Evolutionary conservation across 176 grass and related monocot genomes (phyloP).

Genomic region (Carex kokanica): DNA sequence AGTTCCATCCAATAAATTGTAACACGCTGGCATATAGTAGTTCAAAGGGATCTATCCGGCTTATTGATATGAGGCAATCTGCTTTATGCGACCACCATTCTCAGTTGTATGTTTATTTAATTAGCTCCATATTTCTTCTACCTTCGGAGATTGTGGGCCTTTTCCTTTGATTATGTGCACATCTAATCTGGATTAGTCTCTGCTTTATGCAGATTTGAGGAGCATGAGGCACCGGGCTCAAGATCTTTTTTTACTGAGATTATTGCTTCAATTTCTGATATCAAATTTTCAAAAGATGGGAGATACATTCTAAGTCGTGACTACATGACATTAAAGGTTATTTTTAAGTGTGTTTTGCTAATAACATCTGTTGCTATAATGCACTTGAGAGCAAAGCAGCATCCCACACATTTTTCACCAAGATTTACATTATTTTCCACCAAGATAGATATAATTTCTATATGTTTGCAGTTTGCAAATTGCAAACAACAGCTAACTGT

Average conservation of each 20-base stretch:
- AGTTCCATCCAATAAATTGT: slow-evolving; percentile 81
- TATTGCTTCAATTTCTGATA: slow-evolving; percentile 96
- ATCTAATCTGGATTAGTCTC: slow-evolving; percentile 32
- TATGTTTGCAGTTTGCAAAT: neutral
- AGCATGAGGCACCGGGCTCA: slow-evolving; percentile 68
- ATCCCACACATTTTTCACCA: slow-evolving; percentile 7
- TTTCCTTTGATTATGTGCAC: slow-evolving; percentile 4
- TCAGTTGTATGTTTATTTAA: slow-evolving; percentile 58
- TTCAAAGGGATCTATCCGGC: slow-evolving; percentile 86
- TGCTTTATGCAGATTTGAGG: slow-evolving; percentile 64
- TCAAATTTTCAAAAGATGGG: slow-evolving; percentile 88
- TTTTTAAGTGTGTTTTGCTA: slow-evolving; percentile 14
- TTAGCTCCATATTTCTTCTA: slow-evolving; percentile 33
- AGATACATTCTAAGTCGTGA: slow-evolving; percentile 94
- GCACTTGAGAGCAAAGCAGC: neutral
- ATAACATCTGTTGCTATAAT: slow-evolving; percentile 14
- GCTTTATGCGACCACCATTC: slow-evolving; percentile 85
- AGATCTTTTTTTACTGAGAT: slow-evolving; percentile 99
- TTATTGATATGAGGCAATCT: slow-evolving; percentile 85
- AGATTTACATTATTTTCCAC: neutral
- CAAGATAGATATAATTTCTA: neutral
- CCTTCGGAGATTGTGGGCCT: slow-evolving; percentile 17
- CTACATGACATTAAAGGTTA: slow-evolving; percentile 96
- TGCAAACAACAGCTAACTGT: neutral
- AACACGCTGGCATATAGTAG: slow-evolving; percentile 91